These are phyloP conservation scores for Paxillus involutus DNA, from an alignment of 768 basidiomycete species.

Conservation along the genomic window DNA sequence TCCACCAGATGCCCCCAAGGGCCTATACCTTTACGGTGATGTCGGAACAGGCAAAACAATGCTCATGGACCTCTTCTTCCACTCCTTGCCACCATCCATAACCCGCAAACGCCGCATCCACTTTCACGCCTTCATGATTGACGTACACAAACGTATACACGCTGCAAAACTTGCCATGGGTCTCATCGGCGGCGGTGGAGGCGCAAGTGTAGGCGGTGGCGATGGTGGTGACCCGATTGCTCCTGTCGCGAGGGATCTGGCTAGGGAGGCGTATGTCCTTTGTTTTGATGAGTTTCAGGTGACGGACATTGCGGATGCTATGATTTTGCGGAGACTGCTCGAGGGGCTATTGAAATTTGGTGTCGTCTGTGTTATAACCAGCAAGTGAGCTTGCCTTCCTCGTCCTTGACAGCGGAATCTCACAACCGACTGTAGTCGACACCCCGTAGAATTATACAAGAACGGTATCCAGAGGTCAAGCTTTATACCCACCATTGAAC, in stretches of 20 bases:
- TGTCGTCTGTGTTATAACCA: conserved; percentile 94
- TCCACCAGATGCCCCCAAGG: conserved; percentile 66
- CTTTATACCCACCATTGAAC: conserved; percentile 92
- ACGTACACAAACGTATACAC: conserved; percentile 93
- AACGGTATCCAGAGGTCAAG: conserved; percentile 96
- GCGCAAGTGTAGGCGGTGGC: conserved; percentile 25
- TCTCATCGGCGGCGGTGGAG: conserved; percentile 39
- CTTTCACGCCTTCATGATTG: conserved; percentile 99
- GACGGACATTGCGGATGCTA: conserved; percentile 96
- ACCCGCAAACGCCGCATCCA: conserved; percentile 86
- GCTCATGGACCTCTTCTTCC: conserved; percentile 98
- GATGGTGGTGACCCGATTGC: conserved; percentile 73
- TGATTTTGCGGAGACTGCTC: conserved; percentile 90
- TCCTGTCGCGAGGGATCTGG: conserved; percentile 85
- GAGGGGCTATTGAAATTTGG: conserved; percentile 86
- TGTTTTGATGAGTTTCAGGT: conserved; percentile 99
- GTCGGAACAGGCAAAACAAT: conserved; percentile 98
- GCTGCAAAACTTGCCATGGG: conserved; percentile 75
- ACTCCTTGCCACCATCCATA: conserved; percentile 67
- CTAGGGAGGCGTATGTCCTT: conserved; percentile 77
- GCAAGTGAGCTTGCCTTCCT: conserved; percentile 68
- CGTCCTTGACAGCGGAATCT: neutral
- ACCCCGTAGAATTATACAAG: conserved; percentile 97
- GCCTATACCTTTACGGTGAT: conserved; percentile 93
- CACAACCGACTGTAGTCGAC: conserved; percentile 61